phyloP scores from a whole-genome alignment of 2,329 filamentous ascomycete genomes.

The Botrytis deweyae region DNA sequence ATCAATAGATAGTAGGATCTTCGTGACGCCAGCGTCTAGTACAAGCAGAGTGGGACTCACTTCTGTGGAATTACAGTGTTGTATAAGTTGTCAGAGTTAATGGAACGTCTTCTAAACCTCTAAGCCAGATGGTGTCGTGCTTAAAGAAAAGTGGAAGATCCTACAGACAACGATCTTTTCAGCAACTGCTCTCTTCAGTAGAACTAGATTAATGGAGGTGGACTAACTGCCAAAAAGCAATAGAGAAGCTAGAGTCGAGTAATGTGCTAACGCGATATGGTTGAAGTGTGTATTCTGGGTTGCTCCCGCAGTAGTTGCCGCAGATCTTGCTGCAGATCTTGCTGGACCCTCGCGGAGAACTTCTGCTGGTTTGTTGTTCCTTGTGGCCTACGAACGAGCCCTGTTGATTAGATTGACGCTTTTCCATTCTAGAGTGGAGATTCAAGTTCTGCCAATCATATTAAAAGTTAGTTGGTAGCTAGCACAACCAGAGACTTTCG shows the following conservation, averaged over 20 bases:
- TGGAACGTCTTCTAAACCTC: neutral
- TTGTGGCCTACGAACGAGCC: rapidly evolving
- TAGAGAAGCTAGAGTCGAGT: neutral
- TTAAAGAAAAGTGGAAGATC: neutral
- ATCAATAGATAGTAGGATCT: neutral
- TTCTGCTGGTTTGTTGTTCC: neutral
- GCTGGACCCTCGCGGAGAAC: neutral
- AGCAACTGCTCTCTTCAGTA: neutral
- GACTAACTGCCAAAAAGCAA: neutral
- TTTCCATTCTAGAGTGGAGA: neutral
- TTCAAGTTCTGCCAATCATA: neutral
- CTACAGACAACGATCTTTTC: neutral
- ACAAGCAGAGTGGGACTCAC: neutral
- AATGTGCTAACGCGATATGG: neutral
- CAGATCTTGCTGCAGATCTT: neutral
- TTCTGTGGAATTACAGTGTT: rapidly evolving
- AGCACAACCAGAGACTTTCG: neutral
- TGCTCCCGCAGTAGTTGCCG: neutral
- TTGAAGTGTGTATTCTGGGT: neutral
- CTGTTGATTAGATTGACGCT: neutral
- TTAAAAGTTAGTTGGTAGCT: too few relatives aligned
- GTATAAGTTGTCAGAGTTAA: too few relatives aligned
- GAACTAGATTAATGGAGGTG: neutral
- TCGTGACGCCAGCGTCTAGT: neutral
- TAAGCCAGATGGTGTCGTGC: too few relatives aligned